These are phyloP conservation scores for Nigrospora sphaerica DNA, from an alignment of 2,329 filamentous ascomycete species.

Conservation along the genomic window DNA sequence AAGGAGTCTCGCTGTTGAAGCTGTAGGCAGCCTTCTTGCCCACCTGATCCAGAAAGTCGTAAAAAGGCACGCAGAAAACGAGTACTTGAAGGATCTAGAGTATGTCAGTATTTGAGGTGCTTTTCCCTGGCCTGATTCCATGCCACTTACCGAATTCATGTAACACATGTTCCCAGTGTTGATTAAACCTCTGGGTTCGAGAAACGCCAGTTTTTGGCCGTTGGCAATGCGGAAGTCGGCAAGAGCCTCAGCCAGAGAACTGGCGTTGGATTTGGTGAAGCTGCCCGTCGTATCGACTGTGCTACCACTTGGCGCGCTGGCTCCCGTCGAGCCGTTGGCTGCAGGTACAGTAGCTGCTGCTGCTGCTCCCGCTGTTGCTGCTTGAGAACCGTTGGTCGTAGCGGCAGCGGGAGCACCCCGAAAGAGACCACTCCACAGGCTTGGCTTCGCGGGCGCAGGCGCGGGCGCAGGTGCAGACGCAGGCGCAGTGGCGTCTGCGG, in stretches of 20 bases:
- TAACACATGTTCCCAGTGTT: conserved; percentile 99
- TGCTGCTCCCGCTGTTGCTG: background rate
- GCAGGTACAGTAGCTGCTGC: conserved; percentile 8
- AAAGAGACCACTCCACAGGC: conserved; percentile 31
- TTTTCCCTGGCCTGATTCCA: background rate
- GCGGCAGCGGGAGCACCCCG: conserved; percentile 15
- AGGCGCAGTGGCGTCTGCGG: conserved; percentile 11
- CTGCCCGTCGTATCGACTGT: conserved; percentile 13
- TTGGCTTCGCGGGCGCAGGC: conserved; percentile 21
- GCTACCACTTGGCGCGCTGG: conserved; percentile 6
- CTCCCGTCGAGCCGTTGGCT: conserved; percentile 7
- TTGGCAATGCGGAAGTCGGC: conserved; percentile 62
- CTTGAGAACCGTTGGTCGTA: conserved; percentile 6
- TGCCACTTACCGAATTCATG: conserved; percentile 88
- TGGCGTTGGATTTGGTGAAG: conserved; percentile 37
- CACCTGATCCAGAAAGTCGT: conserved; percentile 84
- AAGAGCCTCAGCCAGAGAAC: conserved; percentile 55
- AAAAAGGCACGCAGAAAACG: conserved; percentile 89
- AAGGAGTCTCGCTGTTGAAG: conserved; percentile 90
- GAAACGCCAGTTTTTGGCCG: conserved; percentile 64
- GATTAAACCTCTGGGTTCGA: conserved; percentile 87
- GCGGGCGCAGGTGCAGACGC: conserved; percentile 15
- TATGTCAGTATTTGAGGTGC: conserved; percentile 23
- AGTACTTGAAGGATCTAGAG: conserved; percentile 85
- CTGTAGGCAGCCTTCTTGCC: conserved; percentile 78